Conservation (phyloP, 495 filamentous ascomycete species). For the Xanthoparmelia taractica region DNA sequence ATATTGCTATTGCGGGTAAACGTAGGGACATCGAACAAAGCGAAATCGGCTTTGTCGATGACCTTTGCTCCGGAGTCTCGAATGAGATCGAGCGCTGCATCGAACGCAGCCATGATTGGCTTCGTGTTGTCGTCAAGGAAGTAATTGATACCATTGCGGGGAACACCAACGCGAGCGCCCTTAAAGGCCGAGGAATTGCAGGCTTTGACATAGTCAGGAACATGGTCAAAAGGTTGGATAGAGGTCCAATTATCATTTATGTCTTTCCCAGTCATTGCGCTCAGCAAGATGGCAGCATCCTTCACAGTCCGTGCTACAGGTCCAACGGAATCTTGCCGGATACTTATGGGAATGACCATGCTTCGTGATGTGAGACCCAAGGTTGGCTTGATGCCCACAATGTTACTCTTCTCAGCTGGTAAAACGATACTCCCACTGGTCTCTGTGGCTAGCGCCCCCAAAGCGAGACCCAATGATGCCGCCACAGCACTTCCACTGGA, state of each 20-base stretch:
- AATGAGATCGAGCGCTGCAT: constrained; percentile 30
- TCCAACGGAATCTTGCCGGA: constrained; percentile 35
- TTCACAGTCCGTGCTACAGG: constrained; percentile 34
- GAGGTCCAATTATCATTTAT: constrained; percentile 39
- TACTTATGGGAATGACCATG: constrained; percentile 34
- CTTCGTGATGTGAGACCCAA: constrained; percentile 33
- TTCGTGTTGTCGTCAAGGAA: constrained; percentile 15
- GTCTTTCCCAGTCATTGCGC: constrained; percentile 33
- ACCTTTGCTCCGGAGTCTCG: constrained; percentile 35
- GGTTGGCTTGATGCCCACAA: constrained; percentile 38
- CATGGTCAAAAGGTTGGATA: constrained; percentile 34
- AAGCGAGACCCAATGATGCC: constrained; percentile 32
- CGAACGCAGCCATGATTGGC: constrained; percentile 32
- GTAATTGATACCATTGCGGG: constrained; percentile 33
- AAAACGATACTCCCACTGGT: constrained; percentile 37
- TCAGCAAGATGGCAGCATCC: constrained; percentile 34
- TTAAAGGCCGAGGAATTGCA: constrained; percentile 29
- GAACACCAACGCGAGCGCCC: constrained; percentile 39
- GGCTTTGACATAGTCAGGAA: constrained; percentile 39
- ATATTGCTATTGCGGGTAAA: constrained; percentile 18
- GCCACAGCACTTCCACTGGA: constrained; percentile 33
- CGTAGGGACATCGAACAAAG: constrained; percentile 21
- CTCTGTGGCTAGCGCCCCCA: constrained; percentile 32
- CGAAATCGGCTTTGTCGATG: constrained; percentile 33
- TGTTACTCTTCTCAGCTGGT: constrained; percentile 33